A percentile compares a stretch with the other conserved stretches of the same genome.
Conservation (phyloP, 169 alveolate species). For the Plasmodium gallinaceum region DNA sequence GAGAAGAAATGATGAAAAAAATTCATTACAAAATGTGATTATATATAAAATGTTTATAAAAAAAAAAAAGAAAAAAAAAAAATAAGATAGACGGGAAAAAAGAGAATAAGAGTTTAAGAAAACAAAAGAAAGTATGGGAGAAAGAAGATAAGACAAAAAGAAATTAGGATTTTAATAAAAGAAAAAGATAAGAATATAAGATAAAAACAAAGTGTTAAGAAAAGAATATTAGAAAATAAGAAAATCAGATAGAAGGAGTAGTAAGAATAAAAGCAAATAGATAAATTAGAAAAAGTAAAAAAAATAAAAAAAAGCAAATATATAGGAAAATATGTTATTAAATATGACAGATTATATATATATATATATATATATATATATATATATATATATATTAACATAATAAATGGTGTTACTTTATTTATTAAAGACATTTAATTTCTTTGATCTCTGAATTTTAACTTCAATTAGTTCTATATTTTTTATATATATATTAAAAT, state of each 20-base stretch:
- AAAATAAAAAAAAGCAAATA: neutral
- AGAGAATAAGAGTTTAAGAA: slow-evolving; percentile 20
- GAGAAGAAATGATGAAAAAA: too few species aligned
- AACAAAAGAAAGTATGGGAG: slow-evolving; percentile 14
- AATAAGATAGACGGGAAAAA: slow-evolving; percentile 1
- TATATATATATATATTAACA: slow-evolving; percentile 12
- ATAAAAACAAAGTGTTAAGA: neutral
- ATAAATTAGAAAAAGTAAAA: neutral
- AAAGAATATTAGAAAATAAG: neutral
- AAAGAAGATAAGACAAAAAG: neutral
- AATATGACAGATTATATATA: slow-evolving; percentile 5
- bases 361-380: neutral
- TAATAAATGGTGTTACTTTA: neutral
- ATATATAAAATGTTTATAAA: too few species aligned
- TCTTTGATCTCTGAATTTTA: neutral
- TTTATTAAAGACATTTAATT: slow-evolving; percentile 18
- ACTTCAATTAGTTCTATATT: neutral
- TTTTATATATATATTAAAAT: neutral
- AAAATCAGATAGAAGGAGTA: neutral
- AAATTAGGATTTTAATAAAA: neutral
- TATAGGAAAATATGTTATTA: neutral
- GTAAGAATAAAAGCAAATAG: slow-evolving; percentile 19
- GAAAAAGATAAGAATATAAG: neutral
- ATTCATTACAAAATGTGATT: too few species aligned
- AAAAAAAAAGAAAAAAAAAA: neutral